phyloP scores from a whole-genome alignment of 345 rosid genomes.

The Melaleuca quinquenervia region DNA sequence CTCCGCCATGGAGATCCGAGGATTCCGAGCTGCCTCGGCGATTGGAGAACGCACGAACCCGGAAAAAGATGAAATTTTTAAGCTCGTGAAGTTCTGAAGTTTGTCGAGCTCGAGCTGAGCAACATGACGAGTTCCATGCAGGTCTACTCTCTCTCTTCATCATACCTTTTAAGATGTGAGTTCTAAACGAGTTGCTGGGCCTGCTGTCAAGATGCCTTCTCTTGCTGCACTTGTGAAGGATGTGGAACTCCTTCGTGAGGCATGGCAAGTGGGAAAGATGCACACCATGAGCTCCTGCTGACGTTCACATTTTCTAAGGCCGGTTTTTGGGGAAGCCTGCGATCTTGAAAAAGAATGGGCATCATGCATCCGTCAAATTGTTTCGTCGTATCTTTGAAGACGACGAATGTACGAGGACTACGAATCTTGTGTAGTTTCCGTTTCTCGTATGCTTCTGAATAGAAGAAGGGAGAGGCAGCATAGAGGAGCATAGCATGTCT shows the following conservation, averaged over 20 bases:
- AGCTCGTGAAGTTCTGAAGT: background rate
- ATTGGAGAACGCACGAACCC: background rate
- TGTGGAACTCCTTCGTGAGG: background rate
- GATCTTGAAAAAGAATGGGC: background rate
- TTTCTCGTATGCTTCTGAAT: constrained; percentile 7
- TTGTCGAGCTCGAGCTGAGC: background rate
- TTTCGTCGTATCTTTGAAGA: background rate
- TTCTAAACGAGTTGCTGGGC: background rate
- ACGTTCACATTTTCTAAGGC: background rate
- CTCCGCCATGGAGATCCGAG: background rate
- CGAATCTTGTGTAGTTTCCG: constrained; percentile 3
- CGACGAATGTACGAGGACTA: background rate
- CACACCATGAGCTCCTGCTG: background rate
- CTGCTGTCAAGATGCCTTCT: background rate
- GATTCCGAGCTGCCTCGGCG: background rate
- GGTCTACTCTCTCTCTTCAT: constrained; percentile 16
- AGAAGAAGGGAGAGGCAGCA: constrained; percentile 52
- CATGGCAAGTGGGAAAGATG: background rate
- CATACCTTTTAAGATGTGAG: background rate
- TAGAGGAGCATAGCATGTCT: constrained; percentile 45
- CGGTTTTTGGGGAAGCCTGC: background rate
- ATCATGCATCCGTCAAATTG: background rate
- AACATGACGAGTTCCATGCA: constrained; percentile 20
- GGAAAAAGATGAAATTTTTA: background rate
- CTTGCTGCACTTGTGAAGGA: background rate